These are phyloP conservation scores for Leccinum solheimii DNA, from an alignment of 1,284 basidiomycete genomes.

Conservation along the genomic window DNA sequence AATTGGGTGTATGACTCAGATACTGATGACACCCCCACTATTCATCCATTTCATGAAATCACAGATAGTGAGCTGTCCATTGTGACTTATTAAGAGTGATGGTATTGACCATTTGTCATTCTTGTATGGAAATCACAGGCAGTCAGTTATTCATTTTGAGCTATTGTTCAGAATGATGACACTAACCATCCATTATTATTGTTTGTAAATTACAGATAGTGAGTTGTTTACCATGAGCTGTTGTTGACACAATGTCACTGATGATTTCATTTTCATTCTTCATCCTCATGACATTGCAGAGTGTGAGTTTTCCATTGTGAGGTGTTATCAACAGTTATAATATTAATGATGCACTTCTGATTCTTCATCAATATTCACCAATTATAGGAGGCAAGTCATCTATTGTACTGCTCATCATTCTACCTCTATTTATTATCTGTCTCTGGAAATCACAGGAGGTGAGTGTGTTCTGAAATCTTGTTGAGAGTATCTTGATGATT, in stretches of 20 bases:
- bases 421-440: neutral
- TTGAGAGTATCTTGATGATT: neutral
- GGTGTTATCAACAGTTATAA: neutral
- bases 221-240: no score
- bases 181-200: no score
- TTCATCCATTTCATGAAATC: no score
- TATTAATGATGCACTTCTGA: neutral
- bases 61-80: no score
- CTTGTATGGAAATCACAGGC: neutral
- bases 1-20: no score
- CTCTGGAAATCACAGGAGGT: neutral
- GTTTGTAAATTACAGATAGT: no score
- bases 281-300: neutral
- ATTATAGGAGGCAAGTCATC: neutral
- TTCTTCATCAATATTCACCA: neutral
- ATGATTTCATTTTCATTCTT: neutral
- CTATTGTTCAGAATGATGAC: neutral
- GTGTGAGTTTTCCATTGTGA: neutral
- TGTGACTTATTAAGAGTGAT: no score
- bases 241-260: neutral
- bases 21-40: no score
- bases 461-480: neutral
- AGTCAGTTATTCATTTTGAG: neutral
- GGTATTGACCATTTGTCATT: no score
- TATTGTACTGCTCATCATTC: neutral